phyloP scores from a whole-genome alignment of 257 asterid genomes.

The Salvia splendens region DNA sequence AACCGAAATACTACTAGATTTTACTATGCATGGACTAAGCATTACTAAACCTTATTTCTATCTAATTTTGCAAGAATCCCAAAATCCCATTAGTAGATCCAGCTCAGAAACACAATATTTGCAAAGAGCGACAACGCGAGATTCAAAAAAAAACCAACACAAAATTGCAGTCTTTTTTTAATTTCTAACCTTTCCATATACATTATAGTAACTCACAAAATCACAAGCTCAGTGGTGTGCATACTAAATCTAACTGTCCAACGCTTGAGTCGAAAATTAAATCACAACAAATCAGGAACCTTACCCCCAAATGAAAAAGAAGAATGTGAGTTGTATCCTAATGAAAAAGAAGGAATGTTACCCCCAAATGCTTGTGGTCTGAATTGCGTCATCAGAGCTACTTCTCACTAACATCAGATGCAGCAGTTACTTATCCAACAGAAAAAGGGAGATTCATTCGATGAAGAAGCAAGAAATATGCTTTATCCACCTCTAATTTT shows the following conservation, averaged over 20 bases:
- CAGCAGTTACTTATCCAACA: background rate
- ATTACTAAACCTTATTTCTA: background rate
- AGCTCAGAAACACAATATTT: slow-evolving; percentile 15
- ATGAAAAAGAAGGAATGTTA: slow-evolving; percentile 12
- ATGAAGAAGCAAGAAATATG: slow-evolving; percentile 46
- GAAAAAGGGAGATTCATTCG: slow-evolving; percentile 28
- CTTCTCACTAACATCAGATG: slow-evolving; percentile 3
- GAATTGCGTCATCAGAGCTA: slow-evolving; percentile 10
- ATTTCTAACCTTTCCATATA: background rate
- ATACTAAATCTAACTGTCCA: background rate
- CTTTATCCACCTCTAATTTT: slow-evolving; percentile 32
- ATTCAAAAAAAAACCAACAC: background rate
- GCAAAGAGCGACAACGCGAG: background rate
- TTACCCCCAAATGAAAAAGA: background rate
- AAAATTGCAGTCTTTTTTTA: background rate
- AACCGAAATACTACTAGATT: background rate
- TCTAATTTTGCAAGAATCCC: background rate
- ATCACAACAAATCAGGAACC: slow-evolving; percentile 2
- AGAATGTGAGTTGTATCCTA: background rate
- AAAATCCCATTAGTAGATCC: slow-evolving; percentile 27
- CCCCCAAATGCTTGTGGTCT: slow-evolving; percentile 20
- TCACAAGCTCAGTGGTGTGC: background rate
- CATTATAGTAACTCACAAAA: background rate
- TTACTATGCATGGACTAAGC: background rate
- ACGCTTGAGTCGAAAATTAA: background rate